Evolutionary conservation across 495 filamentous ascomycete genomes (phyloP).

Genomic region (Parmelia sp.): DNA sequence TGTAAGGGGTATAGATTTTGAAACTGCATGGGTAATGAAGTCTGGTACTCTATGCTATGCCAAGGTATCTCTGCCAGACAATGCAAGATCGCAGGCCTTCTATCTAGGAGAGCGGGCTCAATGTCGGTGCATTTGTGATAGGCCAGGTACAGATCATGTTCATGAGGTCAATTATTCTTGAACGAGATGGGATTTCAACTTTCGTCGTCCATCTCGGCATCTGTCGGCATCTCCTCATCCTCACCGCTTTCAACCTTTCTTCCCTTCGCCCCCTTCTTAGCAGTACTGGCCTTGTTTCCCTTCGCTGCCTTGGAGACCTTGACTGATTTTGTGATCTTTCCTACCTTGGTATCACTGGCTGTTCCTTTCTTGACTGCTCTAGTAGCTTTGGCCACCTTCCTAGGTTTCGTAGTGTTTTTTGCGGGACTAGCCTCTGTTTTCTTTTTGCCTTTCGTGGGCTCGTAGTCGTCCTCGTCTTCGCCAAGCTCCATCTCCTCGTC

Average conservation of each 20-base stretch:
- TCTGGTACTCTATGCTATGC: not conserved
- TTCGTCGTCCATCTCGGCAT: not conserved
- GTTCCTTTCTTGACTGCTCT: slow-evolving; percentile 4
- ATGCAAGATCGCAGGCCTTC: not conserved
- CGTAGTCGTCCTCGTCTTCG: slow-evolving; percentile 1
- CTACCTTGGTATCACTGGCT: not conserved
- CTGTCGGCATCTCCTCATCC: not conserved
- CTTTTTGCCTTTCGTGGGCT: not conserved
- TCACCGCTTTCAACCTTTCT: not conserved
- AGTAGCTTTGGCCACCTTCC: not conserved
- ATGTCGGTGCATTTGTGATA: not conserved
- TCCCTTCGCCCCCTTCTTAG: not conserved
- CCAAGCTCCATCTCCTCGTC: slow-evolving; percentile 6
- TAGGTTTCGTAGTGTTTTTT: not conserved
- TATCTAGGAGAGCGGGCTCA: not conserved
- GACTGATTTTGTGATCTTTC: not conserved
- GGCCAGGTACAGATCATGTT: not conserved
- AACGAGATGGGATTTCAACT: not conserved
- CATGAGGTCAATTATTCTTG: not conserved
- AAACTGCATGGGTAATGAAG: not conserved
- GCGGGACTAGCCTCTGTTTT: not conserved
- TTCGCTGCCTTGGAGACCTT: not conserved
- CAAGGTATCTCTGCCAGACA: not conserved
- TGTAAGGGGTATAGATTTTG: too few species aligned
- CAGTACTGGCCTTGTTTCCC: not conserved